Evolutionary conservation across 2,329 filamentous ascomycete species (phyloP).

Genomic region (Claviceps maximensis): DNA sequence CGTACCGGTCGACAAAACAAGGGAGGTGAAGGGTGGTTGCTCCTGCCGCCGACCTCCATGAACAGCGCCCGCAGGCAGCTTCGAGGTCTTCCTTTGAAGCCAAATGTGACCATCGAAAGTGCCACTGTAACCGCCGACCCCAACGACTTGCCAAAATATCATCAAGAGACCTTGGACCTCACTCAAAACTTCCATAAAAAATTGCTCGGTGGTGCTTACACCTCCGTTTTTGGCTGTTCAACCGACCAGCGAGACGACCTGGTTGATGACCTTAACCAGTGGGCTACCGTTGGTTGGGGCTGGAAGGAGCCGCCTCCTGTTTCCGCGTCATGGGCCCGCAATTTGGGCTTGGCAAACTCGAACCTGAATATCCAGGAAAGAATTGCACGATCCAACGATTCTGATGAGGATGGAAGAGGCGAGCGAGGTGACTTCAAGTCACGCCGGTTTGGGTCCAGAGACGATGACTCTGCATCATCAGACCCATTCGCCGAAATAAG

Average conservation of each 20-base stretch:
- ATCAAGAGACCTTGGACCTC: slow-evolving; percentile 30
- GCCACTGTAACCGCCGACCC: slow-evolving; percentile 38
- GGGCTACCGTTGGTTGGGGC: slow-evolving; percentile 38
- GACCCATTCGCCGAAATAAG: slow-evolving; percentile 18
- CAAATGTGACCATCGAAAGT: slow-evolving; percentile 35
- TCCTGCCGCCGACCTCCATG: slow-evolving; percentile 45
- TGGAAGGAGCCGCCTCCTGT: slow-evolving; percentile 33
- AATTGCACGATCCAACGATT: slow-evolving; percentile 3
- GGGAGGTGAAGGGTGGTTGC: slow-evolving; percentile 56
- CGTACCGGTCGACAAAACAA: slow-evolving; percentile 66
- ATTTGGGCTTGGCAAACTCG: slow-evolving; percentile 19
- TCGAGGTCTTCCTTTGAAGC: slow-evolving; percentile 45
- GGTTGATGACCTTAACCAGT: slow-evolving; percentile 39
- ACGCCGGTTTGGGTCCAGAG: slow-evolving; percentile 5
- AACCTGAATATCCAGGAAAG: slow-evolving; percentile 23
- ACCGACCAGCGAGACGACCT: slow-evolving; percentile 24
- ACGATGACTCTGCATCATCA: slow-evolving; percentile 8
- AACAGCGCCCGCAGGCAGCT: slow-evolving; percentile 36
- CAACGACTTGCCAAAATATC: slow-evolving; percentile 30
- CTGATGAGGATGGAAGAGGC: slow-evolving; percentile 9
- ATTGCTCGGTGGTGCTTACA: slow-evolving; percentile 33
- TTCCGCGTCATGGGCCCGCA: slow-evolving; percentile 14
- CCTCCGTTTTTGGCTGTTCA: slow-evolving; percentile 41
- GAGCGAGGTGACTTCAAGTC: slow-evolving; percentile 4
- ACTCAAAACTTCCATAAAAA: slow-evolving; percentile 26